A percentile compares a stretch with the other conserved stretches of the same genome.
Conservation (phyloP, 2,329 filamentous ascomycete genomes). For the Knufia petricola region DNA sequence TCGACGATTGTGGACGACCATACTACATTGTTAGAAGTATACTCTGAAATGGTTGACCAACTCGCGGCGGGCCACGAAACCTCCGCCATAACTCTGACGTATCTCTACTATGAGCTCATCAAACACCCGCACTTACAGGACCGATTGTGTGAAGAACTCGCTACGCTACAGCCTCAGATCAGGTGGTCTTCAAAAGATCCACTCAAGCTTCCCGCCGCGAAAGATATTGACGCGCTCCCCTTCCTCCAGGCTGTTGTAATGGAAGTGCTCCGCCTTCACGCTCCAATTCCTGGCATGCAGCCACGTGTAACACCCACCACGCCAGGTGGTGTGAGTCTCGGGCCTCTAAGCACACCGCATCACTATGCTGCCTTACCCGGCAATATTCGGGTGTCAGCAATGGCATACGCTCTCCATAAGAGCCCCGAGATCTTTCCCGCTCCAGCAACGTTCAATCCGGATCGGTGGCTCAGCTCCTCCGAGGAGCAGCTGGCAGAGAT, state of each 20-base stretch:
- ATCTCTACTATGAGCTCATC: slow-evolving; percentile 32
- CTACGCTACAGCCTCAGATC: slow-evolving; percentile 23
- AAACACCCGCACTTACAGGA: slow-evolving; percentile 26
- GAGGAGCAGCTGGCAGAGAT: slow-evolving; percentile 33
- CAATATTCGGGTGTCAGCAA: slow-evolving; percentile 37
- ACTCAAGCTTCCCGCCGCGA: slow-evolving; percentile 30
- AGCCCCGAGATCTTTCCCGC: slow-evolving; percentile 41
- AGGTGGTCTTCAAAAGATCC: slow-evolving; percentile 14
- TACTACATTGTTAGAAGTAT: slow-evolving; percentile 34
- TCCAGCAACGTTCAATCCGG: slow-evolving; percentile 38
- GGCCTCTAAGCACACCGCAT: slow-evolving; percentile 28
- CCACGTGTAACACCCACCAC: slow-evolving; percentile 40
- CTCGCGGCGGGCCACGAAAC: slow-evolving; percentile 71
- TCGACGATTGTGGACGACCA: slow-evolving; percentile 8
- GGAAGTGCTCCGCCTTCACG: slow-evolving; percentile 53
- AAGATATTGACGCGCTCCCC: slow-evolving; percentile 41
- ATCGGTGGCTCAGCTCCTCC: slow-evolving; percentile 39
- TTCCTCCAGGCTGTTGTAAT: slow-evolving; percentile 50
- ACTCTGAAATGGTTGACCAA: slow-evolving; percentile 70
- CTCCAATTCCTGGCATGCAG: slow-evolving; percentile 54
- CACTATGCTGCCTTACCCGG: slow-evolving; percentile 34
- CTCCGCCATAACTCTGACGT: slow-evolving; percentile 49
- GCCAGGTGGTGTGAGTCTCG: slow-evolving; percentile 12
- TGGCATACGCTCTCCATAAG: slow-evolving; percentile 45
- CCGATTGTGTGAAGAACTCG: slow-evolving; percentile 27